Conservation (phyloP, 108 stramenopile species). For the Cyclotella kingstonii region DNA sequence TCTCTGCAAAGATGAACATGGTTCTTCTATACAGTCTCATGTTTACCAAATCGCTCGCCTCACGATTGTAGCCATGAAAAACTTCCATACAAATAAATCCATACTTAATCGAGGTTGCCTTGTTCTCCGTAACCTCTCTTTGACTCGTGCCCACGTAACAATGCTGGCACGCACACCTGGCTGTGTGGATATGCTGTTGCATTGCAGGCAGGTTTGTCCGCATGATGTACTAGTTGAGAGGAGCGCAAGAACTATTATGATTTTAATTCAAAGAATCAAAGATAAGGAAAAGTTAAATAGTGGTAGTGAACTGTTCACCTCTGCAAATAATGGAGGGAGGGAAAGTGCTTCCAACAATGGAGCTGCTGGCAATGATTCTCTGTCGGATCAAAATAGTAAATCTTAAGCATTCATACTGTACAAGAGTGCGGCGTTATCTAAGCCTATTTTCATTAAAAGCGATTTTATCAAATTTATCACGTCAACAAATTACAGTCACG, state of each 20-base stretch:
- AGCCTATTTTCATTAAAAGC: too few relatives aligned
- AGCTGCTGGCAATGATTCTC: too few relatives aligned
- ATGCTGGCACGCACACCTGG: conserved; percentile 27
- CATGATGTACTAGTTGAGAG: conserved; percentile 26
- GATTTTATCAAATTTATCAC: too few relatives aligned
- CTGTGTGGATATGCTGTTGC: conserved; percentile 29
- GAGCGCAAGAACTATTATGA: conserved; percentile 23
- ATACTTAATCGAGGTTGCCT: conserved; percentile 35
- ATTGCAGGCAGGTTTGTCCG: conserved; percentile 24
- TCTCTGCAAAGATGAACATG: conserved; percentile 9
- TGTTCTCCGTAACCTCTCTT: conserved; percentile 32
- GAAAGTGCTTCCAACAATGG: too few relatives aligned
- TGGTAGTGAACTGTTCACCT: not conserved
- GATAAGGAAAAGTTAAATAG: not conserved
- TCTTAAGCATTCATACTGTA: too few relatives aligned
- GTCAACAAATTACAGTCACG: too few relatives aligned
- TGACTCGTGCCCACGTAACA: conserved; percentile 24
- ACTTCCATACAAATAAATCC: conserved; percentile 35
- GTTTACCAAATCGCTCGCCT: conserved; percentile 36
- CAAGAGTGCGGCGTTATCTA: too few relatives aligned
- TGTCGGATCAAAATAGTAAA: too few relatives aligned
- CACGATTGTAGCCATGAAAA: conserved; percentile 39
- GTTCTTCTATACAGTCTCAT: conserved; percentile 27
- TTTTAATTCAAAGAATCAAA: conserved; percentile 23
- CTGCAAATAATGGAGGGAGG: not conserved